Evolutionary conservation across 768 basidiomycete genomes (phyloP).

Genomic region (Cystobasidium onofrii): DNA sequence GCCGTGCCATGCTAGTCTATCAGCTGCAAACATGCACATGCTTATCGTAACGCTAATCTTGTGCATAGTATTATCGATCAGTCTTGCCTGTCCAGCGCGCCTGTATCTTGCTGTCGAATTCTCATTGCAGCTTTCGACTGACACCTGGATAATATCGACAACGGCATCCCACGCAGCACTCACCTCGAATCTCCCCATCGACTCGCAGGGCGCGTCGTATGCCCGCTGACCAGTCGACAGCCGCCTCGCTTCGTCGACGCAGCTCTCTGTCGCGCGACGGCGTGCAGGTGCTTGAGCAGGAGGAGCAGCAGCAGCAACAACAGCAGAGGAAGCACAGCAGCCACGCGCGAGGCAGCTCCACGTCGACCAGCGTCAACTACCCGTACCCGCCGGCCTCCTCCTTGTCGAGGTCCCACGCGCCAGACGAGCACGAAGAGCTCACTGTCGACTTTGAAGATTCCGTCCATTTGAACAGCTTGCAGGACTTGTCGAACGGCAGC

Average conservation of each 20-base stretch:
- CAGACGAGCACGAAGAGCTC: neutral
- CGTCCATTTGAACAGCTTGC: conserved; percentile 2
- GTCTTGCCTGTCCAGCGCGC: no score
- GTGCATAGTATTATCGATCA: no score
- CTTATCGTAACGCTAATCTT: no score
- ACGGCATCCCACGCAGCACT: no score
- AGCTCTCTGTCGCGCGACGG: conserved; percentile 6
- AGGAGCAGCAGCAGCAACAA: neutral
- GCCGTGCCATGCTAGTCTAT: no score
- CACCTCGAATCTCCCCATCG: no score
- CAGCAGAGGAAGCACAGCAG: neutral
- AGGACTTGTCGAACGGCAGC: neutral
- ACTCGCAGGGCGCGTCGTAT: neutral
- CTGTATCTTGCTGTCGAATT: no score
- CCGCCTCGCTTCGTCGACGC: conserved; percentile 5
- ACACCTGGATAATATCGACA: no score
- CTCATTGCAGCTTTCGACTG: no score
- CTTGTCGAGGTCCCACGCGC: neutral
- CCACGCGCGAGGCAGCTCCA: neutral
- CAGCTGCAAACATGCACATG: no score
- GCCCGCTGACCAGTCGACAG: neutral
- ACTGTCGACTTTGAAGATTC: conserved; percentile 5
- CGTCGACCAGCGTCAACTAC: neutral
- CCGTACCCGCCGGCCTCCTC: neutral
- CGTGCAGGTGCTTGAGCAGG: no score